Conservation (phyloP, 2,329 filamentous ascomycete species). For the Fusarium sp. region DNA sequence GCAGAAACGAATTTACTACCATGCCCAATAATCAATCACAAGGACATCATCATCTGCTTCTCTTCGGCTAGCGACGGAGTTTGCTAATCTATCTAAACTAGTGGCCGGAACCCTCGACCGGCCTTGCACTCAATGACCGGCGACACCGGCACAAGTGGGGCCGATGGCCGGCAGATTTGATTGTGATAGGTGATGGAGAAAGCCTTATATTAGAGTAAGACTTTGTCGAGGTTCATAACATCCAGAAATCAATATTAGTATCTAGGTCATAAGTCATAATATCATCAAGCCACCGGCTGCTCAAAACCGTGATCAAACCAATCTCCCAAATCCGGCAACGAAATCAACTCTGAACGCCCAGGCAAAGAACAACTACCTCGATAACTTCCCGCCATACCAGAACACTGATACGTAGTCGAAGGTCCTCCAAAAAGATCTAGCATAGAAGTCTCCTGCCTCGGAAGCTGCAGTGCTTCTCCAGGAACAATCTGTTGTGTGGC, state of each 20-base stretch:
- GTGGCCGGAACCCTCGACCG: not conserved
- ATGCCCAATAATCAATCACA: too few relatives aligned
- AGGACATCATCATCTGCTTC: too few relatives aligned
- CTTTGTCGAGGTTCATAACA: too few relatives aligned
- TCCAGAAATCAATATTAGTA: not conserved
- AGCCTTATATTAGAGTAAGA: too few relatives aligned
- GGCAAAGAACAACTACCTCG: slow-evolving; percentile 5
- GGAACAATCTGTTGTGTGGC: slow-evolving; percentile 39
- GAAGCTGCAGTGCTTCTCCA: slow-evolving; percentile 21
- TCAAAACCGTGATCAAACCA: slow-evolving; percentile 32
- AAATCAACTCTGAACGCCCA: slow-evolving; percentile 23
- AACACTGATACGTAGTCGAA: not conserved
- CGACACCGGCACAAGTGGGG: not conserved
- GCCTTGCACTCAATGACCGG: not conserved
- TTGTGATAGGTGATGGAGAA: not conserved
- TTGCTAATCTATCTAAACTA: too few relatives aligned
- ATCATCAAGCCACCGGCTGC: slow-evolving; percentile 1
- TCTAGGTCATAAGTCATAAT: slow-evolving; percentile 2
- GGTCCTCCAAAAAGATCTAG: not conserved
- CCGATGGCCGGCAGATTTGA: not conserved
- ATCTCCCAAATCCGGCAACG: slow-evolving; percentile 23
- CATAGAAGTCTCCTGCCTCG: slow-evolving; percentile 16
- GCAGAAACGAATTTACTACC: too few relatives aligned
- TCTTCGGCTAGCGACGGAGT: too few relatives aligned
- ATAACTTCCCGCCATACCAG: slow-evolving; percentile 12